Conservation (phyloP, 2,329 filamentous ascomycete species). For the Lachnellula suecica region DNA sequence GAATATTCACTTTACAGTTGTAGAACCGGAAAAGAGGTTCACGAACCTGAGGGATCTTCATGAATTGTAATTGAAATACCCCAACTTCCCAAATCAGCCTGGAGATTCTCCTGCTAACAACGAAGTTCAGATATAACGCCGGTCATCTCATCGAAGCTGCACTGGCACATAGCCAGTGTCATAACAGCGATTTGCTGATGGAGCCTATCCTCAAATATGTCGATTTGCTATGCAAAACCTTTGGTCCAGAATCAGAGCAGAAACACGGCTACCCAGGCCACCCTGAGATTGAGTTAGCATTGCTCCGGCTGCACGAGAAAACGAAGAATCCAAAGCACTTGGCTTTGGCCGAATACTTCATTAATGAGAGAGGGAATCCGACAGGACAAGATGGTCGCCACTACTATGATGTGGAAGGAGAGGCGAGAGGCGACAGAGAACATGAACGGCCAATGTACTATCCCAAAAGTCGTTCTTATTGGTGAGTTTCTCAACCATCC, state of each 20-base stretch:
- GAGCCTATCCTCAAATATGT: constrained; percentile 55
- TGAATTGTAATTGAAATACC: constrained; percentile 46
- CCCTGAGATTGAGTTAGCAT: constrained; percentile 51
- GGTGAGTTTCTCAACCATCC: constrained; percentile 24
- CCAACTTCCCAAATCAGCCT: neutral
- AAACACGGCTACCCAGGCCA: constrained; percentile 61
- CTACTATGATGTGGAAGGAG: constrained; percentile 55
- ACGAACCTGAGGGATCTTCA: constrained; percentile 61
- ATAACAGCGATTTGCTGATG: constrained; percentile 50
- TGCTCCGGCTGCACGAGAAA: constrained; percentile 43
- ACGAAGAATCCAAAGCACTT: constrained; percentile 40
- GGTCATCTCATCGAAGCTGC: constrained; percentile 63
- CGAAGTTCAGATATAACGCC: constrained; percentile 50
- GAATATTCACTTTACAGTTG: constrained; percentile 62
- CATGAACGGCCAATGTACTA: constrained; percentile 48
- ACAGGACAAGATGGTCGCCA: constrained; percentile 47
- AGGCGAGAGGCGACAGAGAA: constrained; percentile 48
- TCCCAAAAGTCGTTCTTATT: constrained; percentile 39
- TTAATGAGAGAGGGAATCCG: constrained; percentile 56
- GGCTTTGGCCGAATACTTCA: constrained; percentile 53
- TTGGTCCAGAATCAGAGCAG: constrained; percentile 50
- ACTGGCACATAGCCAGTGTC: constrained; percentile 53
- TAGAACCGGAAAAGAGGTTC: constrained; percentile 54
- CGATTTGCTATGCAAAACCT: constrained; percentile 47
- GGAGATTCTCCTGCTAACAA: neutral